Base-by-base conservation (phyloP, 2,329 filamentous ascomycete species). In the Diaporthe helianthi region DNA sequence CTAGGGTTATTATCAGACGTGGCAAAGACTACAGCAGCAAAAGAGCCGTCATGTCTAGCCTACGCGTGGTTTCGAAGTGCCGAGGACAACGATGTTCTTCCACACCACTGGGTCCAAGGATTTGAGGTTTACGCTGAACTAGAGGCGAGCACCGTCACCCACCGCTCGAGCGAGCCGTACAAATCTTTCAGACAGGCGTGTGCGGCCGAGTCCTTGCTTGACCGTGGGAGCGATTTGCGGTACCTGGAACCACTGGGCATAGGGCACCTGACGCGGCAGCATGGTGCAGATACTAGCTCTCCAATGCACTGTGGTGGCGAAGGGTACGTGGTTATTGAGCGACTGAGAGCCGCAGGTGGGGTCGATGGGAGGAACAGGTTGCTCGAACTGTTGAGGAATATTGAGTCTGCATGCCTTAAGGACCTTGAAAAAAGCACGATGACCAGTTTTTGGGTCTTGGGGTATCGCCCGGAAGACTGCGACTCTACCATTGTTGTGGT, bases 91-190 rank as follows among this genome's bases (percentile, higher is more conserved):
- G 22, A 55, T 0, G 15, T 26, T 26, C 33, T 55, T 10, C 53
- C 53, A 7, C 53, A 55, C 19, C 53, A 55, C 22, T 55, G 53
- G 53, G 53, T 55, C n/a, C 31, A 41, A 41, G 53, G 53, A 4
- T 41, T 55, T 17, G 53, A 55, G 22, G 53, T 55, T 1, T 55
- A 55, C 3, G 33, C 24, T 22, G 12, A 55, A 4, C 26, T 55
- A 33, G 53, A 55, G 15, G 53, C 53, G 33, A 55, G 53, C 53
- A 55, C 53, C 6, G 33, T 38, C 33, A 55, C 53, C n/a, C 53
- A 55, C 33, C 53, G 33, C 6, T 8, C 53, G 10, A 55, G 53
- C 8, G n/a, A 24, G 24, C 33, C n/a, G 13, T 55, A 55, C 33
- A 55, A 55, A 8, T 0, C 12, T 17, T 55, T 55, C 10, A 24